Conservation (phyloP, 2,329 filamentous ascomycete species). For the Juglanconis sp. region DNA sequence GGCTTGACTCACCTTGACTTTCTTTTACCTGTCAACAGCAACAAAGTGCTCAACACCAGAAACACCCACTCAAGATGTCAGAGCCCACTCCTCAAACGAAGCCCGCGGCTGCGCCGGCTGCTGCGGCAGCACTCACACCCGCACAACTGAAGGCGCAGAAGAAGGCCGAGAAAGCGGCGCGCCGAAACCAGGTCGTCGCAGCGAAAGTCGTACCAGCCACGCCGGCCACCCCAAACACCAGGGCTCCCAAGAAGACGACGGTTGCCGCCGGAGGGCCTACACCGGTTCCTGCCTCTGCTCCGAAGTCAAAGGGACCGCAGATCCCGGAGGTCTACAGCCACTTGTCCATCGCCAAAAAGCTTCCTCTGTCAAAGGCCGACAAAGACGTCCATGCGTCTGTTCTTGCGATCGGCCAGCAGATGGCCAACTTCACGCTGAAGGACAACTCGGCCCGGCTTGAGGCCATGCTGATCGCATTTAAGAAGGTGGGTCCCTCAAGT, state of each 20-base stretch:
- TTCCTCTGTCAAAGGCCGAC: constrained; percentile 57
- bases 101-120: constrained; percentile 9
- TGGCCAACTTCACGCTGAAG: constrained; percentile 82
- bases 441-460: constrained; percentile 87
- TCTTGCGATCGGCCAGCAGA: constrained; percentile 81
- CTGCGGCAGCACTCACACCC: constrained; percentile 46
- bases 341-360: constrained; percentile 64
- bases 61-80: not conserved
- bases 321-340: constrained; percentile 76
- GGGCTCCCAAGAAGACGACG: constrained; percentile 25
- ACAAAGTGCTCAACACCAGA: not conserved
- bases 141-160: constrained; percentile 85
- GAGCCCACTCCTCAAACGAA: constrained; percentile 12
- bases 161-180: constrained; percentile 87
- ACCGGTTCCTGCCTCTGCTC: constrained; percentile 36
- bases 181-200: constrained; percentile 69
- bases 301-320: constrained; percentile 55
- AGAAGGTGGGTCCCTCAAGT: constrained; percentile 59
- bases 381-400: constrained; percentile 83
- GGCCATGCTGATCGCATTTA: constrained; percentile 84
- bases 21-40: not conserved
- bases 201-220: constrained; percentile 41
- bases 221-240: constrained; percentile 22
- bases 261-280: constrained; percentile 22
- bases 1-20: constrained; percentile 14